Conservation (phyloP, 805 yeast genomes). For the Tetrapisispora fleetii region DNA sequence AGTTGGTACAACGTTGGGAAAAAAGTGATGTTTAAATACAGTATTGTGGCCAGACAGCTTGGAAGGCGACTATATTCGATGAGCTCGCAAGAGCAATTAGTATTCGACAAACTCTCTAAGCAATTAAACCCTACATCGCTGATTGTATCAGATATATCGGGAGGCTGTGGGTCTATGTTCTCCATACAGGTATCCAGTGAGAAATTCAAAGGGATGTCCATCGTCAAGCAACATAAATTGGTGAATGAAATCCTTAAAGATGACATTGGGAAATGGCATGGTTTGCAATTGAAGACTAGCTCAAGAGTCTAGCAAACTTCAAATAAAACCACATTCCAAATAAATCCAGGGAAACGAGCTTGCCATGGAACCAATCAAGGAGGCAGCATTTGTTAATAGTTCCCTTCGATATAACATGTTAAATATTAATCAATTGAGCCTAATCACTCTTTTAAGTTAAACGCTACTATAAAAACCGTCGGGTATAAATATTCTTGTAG, state of each 20-base stretch:
- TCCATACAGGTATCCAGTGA: slow-evolving; percentile 68
- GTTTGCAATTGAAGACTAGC: slow-evolving; percentile 69
- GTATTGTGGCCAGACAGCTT: not conserved
- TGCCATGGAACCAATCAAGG: no score
- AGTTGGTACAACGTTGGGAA: not conserved
- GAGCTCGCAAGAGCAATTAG: slow-evolving; percentile 42
- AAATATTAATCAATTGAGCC: not conserved
- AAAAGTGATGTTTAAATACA: not conserved
- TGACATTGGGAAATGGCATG: slow-evolving; percentile 91
- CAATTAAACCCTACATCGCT: slow-evolving; percentile 53
- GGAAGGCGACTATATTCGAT: not conserved
- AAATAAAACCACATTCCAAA: no score
- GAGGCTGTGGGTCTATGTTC: slow-evolving; percentile 98
- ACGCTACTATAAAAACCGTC: not conserved
- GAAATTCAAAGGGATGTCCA: slow-evolving; percentile 67
- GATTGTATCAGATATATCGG: slow-evolving; percentile 74
- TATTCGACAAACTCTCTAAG: slow-evolving; percentile 44
- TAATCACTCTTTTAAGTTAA: not conserved
- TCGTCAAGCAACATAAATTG: slow-evolving; percentile 85
- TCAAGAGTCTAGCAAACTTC: not conserved
- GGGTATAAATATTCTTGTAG: not conserved
- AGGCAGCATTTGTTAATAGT: no score
- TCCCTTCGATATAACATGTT: no score
- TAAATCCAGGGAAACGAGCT: no score
- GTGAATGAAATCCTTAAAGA: slow-evolving; percentile 76